Conservation (phyloP, 768 basidiomycete species). For the Tephrocybe rancida region DNA sequence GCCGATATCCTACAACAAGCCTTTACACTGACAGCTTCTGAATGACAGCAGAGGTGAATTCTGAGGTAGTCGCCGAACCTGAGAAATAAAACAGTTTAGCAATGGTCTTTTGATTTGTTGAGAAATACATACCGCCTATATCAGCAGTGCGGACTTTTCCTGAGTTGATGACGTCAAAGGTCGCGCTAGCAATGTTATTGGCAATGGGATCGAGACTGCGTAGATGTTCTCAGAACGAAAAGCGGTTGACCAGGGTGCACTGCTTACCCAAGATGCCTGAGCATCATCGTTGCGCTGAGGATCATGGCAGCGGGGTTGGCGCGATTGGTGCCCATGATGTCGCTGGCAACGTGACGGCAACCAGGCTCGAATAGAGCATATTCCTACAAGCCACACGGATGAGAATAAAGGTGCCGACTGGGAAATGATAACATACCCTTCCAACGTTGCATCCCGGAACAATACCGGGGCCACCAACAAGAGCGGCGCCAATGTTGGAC, state of each 20-base stretch:
- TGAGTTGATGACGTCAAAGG: constrained; percentile 89
- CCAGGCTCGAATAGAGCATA: constrained; percentile 99
- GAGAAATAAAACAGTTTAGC: constrained; percentile 12
- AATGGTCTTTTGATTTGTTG: background rate
- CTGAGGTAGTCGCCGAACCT: constrained; percentile 91
- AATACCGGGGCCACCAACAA: constrained; percentile 97
- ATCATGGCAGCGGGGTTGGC: constrained; percentile 99
- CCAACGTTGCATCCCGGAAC: constrained; percentile 99
- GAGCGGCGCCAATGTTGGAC: constrained; percentile 97
- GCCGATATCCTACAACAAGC: background rate
- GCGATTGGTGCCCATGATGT: constrained; percentile 95
- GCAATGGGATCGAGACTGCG: constrained; percentile 88
- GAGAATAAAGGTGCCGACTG: constrained; percentile 4
- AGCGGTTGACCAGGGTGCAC: background rate
- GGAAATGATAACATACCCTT: constrained; percentile 51
- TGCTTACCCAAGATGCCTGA: constrained; percentile 89
- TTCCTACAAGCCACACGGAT: constrained; percentile 51
- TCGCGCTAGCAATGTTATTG: constrained; percentile 89
- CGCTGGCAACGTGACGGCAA: constrained; percentile 92
- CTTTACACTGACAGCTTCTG: constrained; percentile 68
- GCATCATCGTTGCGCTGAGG: constrained; percentile 96
- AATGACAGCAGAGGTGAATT: constrained; percentile 93
- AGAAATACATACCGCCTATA: constrained; percentile 77
- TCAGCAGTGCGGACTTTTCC: constrained; percentile 92
- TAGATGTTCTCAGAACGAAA: constrained; percentile 18